Evolutionary conservation across 2,329 filamentous ascomycete species (phyloP).

Genomic region (Nemania abortiva): DNA sequence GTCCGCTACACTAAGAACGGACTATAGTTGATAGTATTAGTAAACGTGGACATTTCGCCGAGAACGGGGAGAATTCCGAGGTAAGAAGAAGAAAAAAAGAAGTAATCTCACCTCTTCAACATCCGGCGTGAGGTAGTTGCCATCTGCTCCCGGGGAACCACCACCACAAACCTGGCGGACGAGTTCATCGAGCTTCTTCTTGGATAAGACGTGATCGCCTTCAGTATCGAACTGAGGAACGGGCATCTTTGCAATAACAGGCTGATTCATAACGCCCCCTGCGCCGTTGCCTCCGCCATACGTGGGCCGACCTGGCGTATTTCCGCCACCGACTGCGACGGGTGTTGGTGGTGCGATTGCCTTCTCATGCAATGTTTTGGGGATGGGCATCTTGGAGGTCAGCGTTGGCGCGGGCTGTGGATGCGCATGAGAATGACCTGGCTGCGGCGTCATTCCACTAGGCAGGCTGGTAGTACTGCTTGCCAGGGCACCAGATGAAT

Average conservation of each 20-base stretch:
- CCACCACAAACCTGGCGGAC: constrained; percentile 93
- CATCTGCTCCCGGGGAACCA: constrained; percentile 76
- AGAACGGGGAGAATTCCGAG: too few relatives aligned
- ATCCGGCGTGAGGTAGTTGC: constrained; percentile 85
- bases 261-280: constrained; percentile 87
- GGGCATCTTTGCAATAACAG: constrained; percentile 83
- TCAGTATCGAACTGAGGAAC: constrained; percentile 90
- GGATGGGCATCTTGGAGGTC: constrained; percentile 80
- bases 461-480: constrained; percentile 46
- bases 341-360: constrained; percentile 78
- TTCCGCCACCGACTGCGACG: constrained; percentile 75
- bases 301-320: constrained; percentile 80
- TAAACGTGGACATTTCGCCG: constrained; percentile 21
- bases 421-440: constrained; percentile 62
- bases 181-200: constrained; percentile 96
- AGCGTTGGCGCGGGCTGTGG: constrained; percentile 58
- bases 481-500: constrained; percentile 43
- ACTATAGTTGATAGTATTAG: constrained; percentile 62
- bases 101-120: constrained; percentile 84
- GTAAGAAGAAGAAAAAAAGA: background rate
- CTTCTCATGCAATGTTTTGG: constrained; percentile 78
- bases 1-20: constrained; percentile 88
- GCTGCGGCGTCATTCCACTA: constrained; percentile 50
- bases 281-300: constrained; percentile 82
- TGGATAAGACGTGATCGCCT: constrained; percentile 92